Conservation (phyloP, 805 yeast genomes). For the Myxozyma udenii region DNA sequence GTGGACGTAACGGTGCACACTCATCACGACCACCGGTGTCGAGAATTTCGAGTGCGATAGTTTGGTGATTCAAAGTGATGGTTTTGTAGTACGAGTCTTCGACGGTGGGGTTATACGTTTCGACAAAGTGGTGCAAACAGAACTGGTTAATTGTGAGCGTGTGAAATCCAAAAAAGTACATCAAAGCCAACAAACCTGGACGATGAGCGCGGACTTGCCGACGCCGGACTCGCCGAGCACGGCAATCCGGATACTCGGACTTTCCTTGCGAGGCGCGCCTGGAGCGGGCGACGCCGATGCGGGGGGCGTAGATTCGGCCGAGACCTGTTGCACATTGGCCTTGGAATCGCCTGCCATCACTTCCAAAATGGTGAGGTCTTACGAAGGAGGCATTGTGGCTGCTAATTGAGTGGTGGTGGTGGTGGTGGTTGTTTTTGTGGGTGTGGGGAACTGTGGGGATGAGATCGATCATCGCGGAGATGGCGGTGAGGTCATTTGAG, state of each 20-base stretch:
- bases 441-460: too few relatives aligned
- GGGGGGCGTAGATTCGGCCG: too few relatives aligned
- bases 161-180: background rate
- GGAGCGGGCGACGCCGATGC: too few relatives aligned
- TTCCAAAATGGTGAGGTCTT: too few relatives aligned
- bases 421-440: too few relatives aligned
- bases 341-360: too few relatives aligned
- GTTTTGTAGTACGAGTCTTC: constrained; percentile 93
- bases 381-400: too few relatives aligned
- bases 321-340: too few relatives aligned
- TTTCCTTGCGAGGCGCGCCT: constrained; percentile 16
- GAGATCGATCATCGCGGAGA: too few relatives aligned
- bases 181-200: constrained; percentile 18
- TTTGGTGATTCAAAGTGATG: constrained; percentile 80
- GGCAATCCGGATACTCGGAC: constrained; percentile 50
- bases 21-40: constrained; percentile 96
- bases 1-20: constrained; percentile 91
- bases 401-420: too few relatives aligned
- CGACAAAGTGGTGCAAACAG: constrained; percentile 45
- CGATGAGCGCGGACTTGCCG: constrained; percentile 87
- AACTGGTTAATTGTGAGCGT: constrained; percentile 12
- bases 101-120: constrained; percentile 93
- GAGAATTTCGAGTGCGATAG: constrained; percentile 78
- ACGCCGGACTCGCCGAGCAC: constrained; percentile 97
- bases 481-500: too few relatives aligned